Evolutionary conservation across 495 filamentous ascomycete species (phyloP), one percentile per base, ranked within the genome.

Genomic region (Letharia columbiana): DNA sequence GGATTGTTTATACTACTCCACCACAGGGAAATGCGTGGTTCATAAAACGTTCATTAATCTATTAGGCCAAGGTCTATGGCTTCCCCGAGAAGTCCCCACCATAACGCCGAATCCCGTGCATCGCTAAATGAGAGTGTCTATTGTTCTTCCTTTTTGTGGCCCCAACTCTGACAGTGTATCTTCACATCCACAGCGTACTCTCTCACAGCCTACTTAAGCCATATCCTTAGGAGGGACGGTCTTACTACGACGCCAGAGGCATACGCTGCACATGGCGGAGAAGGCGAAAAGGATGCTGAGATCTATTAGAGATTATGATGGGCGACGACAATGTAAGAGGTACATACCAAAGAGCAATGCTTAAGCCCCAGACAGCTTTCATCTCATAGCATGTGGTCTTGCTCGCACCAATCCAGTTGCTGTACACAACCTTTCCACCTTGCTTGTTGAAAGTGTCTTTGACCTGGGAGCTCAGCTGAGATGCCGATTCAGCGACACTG

Each of bases 281-380:
- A 91, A 85, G 65, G 86, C 83, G 70, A 94, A 91, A 57, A 92
- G 76, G 37, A 92, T 84, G 74, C 87, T 83, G 65, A 39, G 2
- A 3, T 17, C 47, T 56, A 63, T 72, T 41, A 70, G 66, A 41
- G 9, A 41, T 18, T 11, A 28, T 39, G 7, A 6, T 28, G 40
- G 39, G 13, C 47, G 45, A 33, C 66, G 56, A 60, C 6, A 54
- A 3, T 45, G n/a, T 35, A 47, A n/a, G n/a, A 47, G 40, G 28
- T 17, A 79, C 81, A 69, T 69, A 87, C 85, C 84, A 93, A 44
- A 93, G 79, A 9, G 89, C 87, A 79, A 96, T 96, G 75, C 83
- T 83, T 64, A 96, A 75, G 23, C 91, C 93, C 93, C 91, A 96
- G 67, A 92, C 86, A 15, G 88, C 84, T 80, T 96, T 96, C 75